Base-by-base conservation (phyloP, 2,329 filamentous ascomycete genomes). In the Parafenestella ontariensis region DNA sequence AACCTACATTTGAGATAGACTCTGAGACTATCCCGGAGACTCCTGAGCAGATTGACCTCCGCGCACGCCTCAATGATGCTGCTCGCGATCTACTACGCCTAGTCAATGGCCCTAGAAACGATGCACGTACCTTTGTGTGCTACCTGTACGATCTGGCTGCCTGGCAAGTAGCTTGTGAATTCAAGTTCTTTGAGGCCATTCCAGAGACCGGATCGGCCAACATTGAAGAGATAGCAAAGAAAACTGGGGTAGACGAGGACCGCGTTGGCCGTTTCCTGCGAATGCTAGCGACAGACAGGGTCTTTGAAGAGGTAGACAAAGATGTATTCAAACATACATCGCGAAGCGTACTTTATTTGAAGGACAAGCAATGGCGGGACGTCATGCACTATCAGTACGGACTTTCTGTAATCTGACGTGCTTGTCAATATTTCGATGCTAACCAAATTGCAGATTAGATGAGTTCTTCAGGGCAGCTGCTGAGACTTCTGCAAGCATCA, bases 391-490 rank as follows among this genome's bases (percentile, higher is more conserved):
- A 59, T 20, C 57, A 68, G 59, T 61, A 40, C 9, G 58, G 13
- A 17, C 37, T n/a, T 9, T 34, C 7, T 4, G 1, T 6, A 13
- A 2, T 17, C 2, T n/a, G n/a, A n/a, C 13, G 31, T 34, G 15
- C 31, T 34, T n/a, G 2, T 1, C 2, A 2, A 20, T 17, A 26
- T 2, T 21, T 0, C 24, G 4, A 24, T 29, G 15, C 40, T 56
- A 8, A 53, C 13, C 15, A 9, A 18, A 13, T 31, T 18, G 31
- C 17, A 62, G 59, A 37, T 20, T 71, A 29, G 70, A 73, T 44
- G 70, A 73, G 29, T 66, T 70, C 52, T 63, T 72, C 51, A 59
- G 59, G 41, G 70, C 71, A 8, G 61, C 67, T 15, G 64, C 66
- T 1, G 59, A 64, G 26, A 58, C 61, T 1, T 56, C 64, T 0